Evolutionary conservation across 768 basidiomycete species (phyloP), one percentile per base, ranked within the genome.

Genomic region (Rossbeevera mucosa): DNA sequence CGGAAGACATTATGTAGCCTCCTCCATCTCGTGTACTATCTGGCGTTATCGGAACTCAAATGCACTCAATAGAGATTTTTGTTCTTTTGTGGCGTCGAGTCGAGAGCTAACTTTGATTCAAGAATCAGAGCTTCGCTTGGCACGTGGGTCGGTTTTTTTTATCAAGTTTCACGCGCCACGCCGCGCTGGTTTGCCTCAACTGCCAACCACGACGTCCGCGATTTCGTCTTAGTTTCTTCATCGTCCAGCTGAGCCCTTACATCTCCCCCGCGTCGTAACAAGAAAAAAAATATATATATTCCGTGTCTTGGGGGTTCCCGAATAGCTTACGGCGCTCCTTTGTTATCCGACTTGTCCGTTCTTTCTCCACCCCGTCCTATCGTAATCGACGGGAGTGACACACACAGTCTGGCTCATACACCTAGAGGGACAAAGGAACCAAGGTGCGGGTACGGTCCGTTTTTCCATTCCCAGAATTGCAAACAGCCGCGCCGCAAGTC

Each of bases 1-100:
- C 44, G 57, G 61, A 65, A 65, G 57, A 65, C 54, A 52, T 50
- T 58, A 67, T 67, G 66, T 67, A 70, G 68, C 66, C 59, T 54
- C 46, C 61, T 56, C 56, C 52, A 56, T 50, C 33, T 55, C 18
- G 8, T 67, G 66, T 67, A 67, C 66, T 52, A 60, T 52, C 20
- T 53, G 44, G 47, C 41, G 51, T 45, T 62, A 38, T 57, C 56
- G 48, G 56, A 62, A 62, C 40, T 44, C 45, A 50, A 59, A 54
- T 54, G 48, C 53, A 59, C 43, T 42, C 47, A 18, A 54, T 63
- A 63, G 62, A 64, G 51, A 20, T 18, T 29, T 22, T 18, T n/a
- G 36, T 47, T 26, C 46, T 36, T 36, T 36, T 25, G 58, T 50
- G 58, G 54, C 47, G 57, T 40, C 20, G 24, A 25, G 57, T 40